These are phyloP conservation scores for Mycena olivaceomarginata DNA, from an alignment of 768 basidiomycete species.

Conservation along the genomic window DNA sequence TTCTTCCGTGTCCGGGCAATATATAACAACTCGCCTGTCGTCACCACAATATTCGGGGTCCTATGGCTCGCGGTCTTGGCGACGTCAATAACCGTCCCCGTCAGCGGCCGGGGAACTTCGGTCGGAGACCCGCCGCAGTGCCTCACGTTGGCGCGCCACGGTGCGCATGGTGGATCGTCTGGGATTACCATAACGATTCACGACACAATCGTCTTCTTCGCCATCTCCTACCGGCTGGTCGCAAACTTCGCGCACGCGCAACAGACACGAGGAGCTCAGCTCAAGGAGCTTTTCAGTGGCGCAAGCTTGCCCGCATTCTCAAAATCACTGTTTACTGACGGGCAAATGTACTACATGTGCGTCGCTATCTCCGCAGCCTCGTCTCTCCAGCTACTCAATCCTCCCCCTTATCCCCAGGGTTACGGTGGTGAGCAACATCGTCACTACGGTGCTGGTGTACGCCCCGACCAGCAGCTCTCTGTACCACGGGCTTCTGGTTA, in stretches of 20 bases:
- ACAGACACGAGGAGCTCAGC: conserved; percentile 5
- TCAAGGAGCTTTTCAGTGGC: conserved; percentile 45
- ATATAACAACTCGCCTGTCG: conserved; percentile 44
- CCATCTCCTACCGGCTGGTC: conserved; percentile 54
- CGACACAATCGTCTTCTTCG: conserved; percentile 24
- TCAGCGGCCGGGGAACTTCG: conserved; percentile 45
- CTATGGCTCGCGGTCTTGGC: conserved; percentile 30
- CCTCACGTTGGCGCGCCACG: conserved; percentile 40
- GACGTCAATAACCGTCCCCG: conserved; percentile 48
- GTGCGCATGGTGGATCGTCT: conserved; percentile 44
- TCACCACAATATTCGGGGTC: conserved; percentile 50
- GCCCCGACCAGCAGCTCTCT: background rate
- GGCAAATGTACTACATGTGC: conserved; percentile 58
- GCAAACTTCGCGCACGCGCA: conserved; percentile 18
- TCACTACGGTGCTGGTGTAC: conserved; percentile 14
- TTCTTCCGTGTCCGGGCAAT: conserved; percentile 53
- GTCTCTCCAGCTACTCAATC: conserved; percentile 16
- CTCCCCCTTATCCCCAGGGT: conserved; percentile 17
- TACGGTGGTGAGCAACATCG: conserved; percentile 7
- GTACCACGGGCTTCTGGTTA: conserved; percentile 13
- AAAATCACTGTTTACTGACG: conserved; percentile 52
- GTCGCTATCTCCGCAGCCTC: conserved; percentile 8
- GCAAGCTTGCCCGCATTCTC: conserved; percentile 54
- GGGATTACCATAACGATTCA: conserved; percentile 48
- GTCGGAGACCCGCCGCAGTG: conserved; percentile 52